A percentile compares a stretch with the other conserved stretches of the same genome.
Evolutionary conservation across 768 basidiomycete genomes (phyloP).

Genomic region (Chalciporus sphaerocephalus): DNA sequence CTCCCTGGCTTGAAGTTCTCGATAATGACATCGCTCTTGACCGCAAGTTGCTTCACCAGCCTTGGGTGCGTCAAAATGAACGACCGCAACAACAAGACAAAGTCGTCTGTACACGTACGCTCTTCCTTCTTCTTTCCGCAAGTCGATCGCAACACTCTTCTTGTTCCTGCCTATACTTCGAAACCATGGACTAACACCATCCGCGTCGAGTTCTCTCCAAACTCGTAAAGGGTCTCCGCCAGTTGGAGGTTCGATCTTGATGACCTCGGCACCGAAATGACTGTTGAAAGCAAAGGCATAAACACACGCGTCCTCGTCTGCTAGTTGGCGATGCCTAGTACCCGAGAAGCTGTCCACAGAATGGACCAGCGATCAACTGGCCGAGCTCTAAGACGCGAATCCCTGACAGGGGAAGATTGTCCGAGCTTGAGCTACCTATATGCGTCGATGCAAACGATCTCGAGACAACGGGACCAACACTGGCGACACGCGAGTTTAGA

Average conservation of each 20-base stretch:
- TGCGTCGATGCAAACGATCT: slow-evolving; percentile 14
- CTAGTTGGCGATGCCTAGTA: slow-evolving; percentile 25
- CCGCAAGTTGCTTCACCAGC: slow-evolving; percentile 55
- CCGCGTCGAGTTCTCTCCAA: slow-evolving; percentile 67
- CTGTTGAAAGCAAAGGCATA: slow-evolving; percentile 30
- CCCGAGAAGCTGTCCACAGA: slow-evolving; percentile 70
- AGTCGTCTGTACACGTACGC: slow-evolving; percentile 30
- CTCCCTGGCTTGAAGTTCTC: slow-evolving; percentile 78
- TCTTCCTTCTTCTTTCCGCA: slow-evolving; percentile 54
- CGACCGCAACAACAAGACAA: not conserved
- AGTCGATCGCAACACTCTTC: slow-evolving; percentile 66
- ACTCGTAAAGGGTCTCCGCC: slow-evolving; percentile 64
- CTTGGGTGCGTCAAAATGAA: slow-evolving; percentile 30
- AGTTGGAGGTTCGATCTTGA: slow-evolving; percentile 65
- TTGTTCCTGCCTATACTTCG: slow-evolving; percentile 68
- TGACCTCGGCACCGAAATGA: slow-evolving; percentile 69
- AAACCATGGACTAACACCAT: slow-evolving; percentile 73
- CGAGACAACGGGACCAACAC: not conserved
- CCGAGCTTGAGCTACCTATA: slow-evolving; percentile 3
- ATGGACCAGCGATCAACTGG: slow-evolving; percentile 68
- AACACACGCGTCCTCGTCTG: not conserved
- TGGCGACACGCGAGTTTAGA: not conserved
- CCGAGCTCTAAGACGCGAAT: slow-evolving; percentile 66
- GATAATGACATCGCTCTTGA: slow-evolving; percentile 60
- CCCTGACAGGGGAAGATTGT: slow-evolving; percentile 55